Base-by-base conservation (phyloP, 441 rosid species). In the Melastoma candidum region DNA sequence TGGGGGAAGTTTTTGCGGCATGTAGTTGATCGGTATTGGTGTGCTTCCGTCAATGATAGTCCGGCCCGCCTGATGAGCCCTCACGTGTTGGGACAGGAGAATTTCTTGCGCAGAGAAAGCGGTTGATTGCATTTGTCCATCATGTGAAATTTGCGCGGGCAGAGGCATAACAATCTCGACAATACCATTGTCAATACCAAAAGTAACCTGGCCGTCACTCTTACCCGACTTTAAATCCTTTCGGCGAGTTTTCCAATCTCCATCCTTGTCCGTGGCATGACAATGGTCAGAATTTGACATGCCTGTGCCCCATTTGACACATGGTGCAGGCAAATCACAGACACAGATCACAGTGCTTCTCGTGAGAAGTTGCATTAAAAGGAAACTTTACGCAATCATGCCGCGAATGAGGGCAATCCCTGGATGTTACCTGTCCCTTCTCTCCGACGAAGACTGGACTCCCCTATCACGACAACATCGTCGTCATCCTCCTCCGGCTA, bases 331-430 rank as follows among this genome's bases (percentile, higher is more conserved):
- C 12, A 67, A 68, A 71, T 92, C 98, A 12, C 96, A 92, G 45
- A 92, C 96, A 61, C 93, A 77, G 74, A 65, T 73, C 68, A 67
- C 96, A 92, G 46, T 80, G 71, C 26, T 43, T 68, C 54, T 74
- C 76, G 58, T 87, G 96, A 9, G 77, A 68, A n/a, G 81, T 77
- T 36, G 83, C 77, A 66, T 63, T 58, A 71, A 92, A 87, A 12
- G 78, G 71, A 64, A 67, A 87, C 55, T 72, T 75, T 58, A 76
- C 88, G 62, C 98, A 92, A 4, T 71, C 74, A 69, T 92, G 96
- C 3, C 98, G 77, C 50, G 95, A 74, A 72, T 90, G 96, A 60
- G 96, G 95, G 46, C 71, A 90, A 68, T 90, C 98, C 70, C 96
- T 71, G 68, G 96, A 92, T 6, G 98, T 95, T 68, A 92, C 65